These are phyloP conservation scores for Naganishia randhawae DNA, from an alignment of 768 basidiomycete genomes.

Conservation along the genomic window DNA sequence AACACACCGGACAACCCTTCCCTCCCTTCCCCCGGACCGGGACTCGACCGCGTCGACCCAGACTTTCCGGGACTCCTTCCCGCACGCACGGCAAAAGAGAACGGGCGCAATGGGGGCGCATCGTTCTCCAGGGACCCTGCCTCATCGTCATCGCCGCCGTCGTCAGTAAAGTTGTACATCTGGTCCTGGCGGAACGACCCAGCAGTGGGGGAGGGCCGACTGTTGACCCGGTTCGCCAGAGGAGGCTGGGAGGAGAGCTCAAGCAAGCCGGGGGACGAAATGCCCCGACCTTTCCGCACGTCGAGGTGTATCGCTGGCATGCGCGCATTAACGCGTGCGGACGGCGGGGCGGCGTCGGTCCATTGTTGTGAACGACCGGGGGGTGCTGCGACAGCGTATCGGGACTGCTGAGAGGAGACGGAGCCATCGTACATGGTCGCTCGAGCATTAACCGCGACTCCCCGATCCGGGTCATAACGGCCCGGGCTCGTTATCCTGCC, in stretches of 20 bases:
- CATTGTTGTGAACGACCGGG: not conserved
- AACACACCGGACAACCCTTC: conserved; percentile 41
- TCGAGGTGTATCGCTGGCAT: conserved; percentile 21
- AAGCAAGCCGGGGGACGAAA: conserved; percentile 36
- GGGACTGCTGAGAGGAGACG: too few species aligned
- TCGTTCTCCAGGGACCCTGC: too few species aligned
- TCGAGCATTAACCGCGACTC: not conserved
- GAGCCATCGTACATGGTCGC: conserved; percentile 14
- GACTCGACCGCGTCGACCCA: conserved; percentile 27
- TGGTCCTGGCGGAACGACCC: conserved; percentile 13
- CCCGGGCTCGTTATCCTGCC: not conserved
- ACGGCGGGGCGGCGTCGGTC: too few species aligned
- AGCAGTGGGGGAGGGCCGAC: not conserved
- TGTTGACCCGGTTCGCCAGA: not conserved
- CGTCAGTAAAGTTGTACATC: conserved; percentile 14
- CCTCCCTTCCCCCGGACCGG: conserved; percentile 33
- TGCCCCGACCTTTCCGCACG: conserved; percentile 33
- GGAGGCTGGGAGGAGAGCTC: conserved; percentile 24
- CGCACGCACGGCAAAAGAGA: conserved; percentile 52
- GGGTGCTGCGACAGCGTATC: not conserved
- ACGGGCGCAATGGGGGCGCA: conserved; percentile 44
- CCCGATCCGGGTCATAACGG: not conserved
- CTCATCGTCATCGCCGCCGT: conserved; percentile 13
- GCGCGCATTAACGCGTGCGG: not conserved
- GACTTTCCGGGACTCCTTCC: conserved; percentile 36